Conservation (phyloP, 495 filamentous ascomycete genomes). For the Podospora bellae-mahoneyi region DNA sequence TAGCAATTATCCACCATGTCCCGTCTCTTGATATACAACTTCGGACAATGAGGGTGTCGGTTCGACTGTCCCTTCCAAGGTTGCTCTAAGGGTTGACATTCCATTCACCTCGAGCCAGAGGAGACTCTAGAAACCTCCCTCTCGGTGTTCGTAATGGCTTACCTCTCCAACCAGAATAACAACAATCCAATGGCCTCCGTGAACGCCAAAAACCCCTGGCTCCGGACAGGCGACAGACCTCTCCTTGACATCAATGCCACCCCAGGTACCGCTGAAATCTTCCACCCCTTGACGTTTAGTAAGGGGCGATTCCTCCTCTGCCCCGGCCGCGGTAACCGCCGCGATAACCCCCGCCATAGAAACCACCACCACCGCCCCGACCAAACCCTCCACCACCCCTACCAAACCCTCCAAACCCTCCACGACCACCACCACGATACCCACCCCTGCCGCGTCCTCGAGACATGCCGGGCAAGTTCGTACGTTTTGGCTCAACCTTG, state of each 20-base stretch:
- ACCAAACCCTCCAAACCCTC: conserved; percentile 35
- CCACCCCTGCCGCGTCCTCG: conserved; percentile 72
- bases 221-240: too few species aligned
- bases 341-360: conserved; percentile 72
- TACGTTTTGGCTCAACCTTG: conserved; percentile 97
- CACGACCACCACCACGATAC: conserved; percentile 50
- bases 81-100: neutral
- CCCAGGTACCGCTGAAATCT: neutral
- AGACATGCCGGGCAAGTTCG: conserved; percentile 91
- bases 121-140: neutral
- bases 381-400: neutral
- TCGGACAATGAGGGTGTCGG: neutral
- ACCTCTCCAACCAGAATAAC: too few species aligned
- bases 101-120: neutral
- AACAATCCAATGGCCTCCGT: too few species aligned
- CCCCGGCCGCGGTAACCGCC: conserved; percentile 77
- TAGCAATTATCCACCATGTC: neutral
- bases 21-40: neutral
- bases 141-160: too few species aligned
- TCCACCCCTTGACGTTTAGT: conserved; percentile 42
- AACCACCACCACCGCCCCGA: conserved; percentile 39
- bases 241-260: too few species aligned
- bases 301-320: conserved; percentile 78
- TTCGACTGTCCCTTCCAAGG: neutral
- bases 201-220: too few species aligned